Evolutionary conservation across 1,139 yeast genomes (phyloP).

Genomic region (Suhomyces bokatorum): DNA sequence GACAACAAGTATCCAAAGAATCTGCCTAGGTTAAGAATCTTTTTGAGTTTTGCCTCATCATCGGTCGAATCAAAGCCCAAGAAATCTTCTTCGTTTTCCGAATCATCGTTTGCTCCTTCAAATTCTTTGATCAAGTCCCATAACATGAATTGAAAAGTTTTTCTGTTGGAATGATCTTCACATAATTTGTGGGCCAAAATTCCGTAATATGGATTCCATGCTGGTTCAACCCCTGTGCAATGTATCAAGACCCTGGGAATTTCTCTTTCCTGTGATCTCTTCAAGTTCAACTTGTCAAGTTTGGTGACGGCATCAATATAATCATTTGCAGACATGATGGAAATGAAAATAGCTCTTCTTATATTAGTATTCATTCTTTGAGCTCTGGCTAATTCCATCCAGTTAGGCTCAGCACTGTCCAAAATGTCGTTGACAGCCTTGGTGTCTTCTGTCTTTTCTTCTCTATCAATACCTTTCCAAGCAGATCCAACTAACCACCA

Average conservation of each 20-base stretch:
- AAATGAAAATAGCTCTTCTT: constrained; percentile 88
- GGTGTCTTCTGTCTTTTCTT: constrained; percentile 24
- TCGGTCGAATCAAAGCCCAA: constrained; percentile 42
- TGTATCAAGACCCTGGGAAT: constrained; percentile 83
- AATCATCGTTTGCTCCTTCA: constrained; percentile 47
- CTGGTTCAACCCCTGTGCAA: constrained; percentile 80
- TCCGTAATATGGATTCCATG: constrained; percentile 90
- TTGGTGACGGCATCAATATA: constrained; percentile 84
- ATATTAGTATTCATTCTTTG: constrained; percentile 96
- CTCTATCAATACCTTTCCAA: constrained; percentile 67
- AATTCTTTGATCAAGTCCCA: constrained; percentile 87
- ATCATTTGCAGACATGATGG: constrained; percentile 94
- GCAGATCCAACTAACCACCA: constrained; percentile 99
- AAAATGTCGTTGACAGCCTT: constrained; percentile 53
- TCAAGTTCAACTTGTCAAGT: constrained; percentile 75
- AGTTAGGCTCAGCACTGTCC: constrained; percentile 76
- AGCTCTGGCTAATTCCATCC: constrained; percentile 81
- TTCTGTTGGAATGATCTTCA: constrained; percentile 65
- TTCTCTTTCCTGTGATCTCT: constrained; percentile 82
- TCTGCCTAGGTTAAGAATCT: constrained; percentile 71
- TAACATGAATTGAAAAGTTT: constrained; percentile 82
- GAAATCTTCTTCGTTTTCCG: constrained; percentile 40
- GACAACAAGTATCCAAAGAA: constrained; percentile 75
- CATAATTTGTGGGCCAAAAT: constrained; percentile 76
- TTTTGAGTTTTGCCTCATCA: constrained; percentile 47